Evolutionary conservation across 805 yeast genomes (phyloP), one percentile per base, ranked within the genome.

Genomic region (Teunomyces pallodes): DNA sequence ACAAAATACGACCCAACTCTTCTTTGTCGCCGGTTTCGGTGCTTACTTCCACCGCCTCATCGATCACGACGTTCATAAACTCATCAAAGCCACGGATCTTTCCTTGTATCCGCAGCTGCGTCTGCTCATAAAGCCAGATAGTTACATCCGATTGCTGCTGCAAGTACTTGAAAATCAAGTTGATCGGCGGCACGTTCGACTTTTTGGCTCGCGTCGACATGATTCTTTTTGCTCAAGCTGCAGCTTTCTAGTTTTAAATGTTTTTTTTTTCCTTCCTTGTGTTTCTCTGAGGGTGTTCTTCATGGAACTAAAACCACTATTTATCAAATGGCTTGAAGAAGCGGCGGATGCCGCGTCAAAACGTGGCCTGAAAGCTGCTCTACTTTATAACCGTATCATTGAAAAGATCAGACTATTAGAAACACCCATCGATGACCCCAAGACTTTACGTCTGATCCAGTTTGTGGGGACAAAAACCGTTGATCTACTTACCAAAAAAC

Each of bases 71-170:
- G 62, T 94, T 94, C 99, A 94, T 95, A 61, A 91, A 92, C 70
- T 95, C 99, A 66, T 94, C 99, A 67, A 95, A 92, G 1, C 99
- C 99, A 51, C 85, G 76, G 28, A 94, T 84, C 51, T 77, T 80
- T 1, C 99, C 99, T 56, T 86, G 87, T 28, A 92, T 80, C 54
- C 95, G 76, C 54, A 77, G 75, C 16, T 82, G 83, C 0, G 84
- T 79, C 65, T 94, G 97, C 60, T 94, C 98, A 55, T 78, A 90
- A 9, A 94, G 73, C 97, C 97, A 92, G 31, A 94, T 81, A 6
- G 85, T 81, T 30, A 94, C 97, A 14, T 74, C 70, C 1, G 87
- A 72, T 57, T 88, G 92, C 57, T 87, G 87, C 65, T 91, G 97
- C 53, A 92, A 76, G 61, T 81, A 87, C 65, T 87, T 86, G 75